A percentile compares a stretch with the other conserved stretches of the same genome.
Conservation (phyloP, 331 rosid genomes). For the Cucumis variabilis region DNA sequence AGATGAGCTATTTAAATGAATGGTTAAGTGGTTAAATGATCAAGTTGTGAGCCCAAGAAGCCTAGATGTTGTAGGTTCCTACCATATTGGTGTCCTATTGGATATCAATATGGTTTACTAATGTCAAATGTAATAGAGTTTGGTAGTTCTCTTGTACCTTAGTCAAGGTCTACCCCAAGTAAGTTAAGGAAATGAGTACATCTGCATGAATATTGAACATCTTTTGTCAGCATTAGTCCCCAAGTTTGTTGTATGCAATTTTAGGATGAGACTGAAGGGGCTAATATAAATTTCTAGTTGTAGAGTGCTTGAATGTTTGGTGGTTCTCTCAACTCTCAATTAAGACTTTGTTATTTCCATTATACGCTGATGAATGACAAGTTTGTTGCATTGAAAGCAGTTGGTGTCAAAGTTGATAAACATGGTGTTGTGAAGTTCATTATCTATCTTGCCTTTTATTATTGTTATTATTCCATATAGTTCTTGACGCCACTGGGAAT, state of each 20-base stretch:
- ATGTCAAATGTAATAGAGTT: neutral
- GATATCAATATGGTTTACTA: neutral
- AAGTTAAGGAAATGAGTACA: neutral
- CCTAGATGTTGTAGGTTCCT: neutral
- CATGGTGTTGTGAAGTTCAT: slow-evolving; percentile 81
- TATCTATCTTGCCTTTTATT: slow-evolving; percentile 26
- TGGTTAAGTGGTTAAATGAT: neutral
- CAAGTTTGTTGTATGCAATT: neutral
- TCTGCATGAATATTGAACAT: neutral
- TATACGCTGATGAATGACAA: slow-evolving; percentile 12
- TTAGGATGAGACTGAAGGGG: neutral
- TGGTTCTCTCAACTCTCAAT: slow-evolving; percentile 13
- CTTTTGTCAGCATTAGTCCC: neutral
- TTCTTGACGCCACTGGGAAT: neutral
- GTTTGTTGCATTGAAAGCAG: slow-evolving; percentile 63
- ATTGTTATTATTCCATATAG: neutral
- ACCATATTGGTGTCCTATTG: neutral
- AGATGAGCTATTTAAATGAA: neutral
- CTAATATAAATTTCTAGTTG: neutral
- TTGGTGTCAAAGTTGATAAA: slow-evolving; percentile 74
- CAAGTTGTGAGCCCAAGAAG: neutral
- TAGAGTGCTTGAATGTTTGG: neutral
- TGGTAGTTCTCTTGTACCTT: neutral
- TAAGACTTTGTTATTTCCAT: neutral
- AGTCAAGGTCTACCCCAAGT: neutral